A percentile compares a stretch with the other conserved stretches of the same genome.
These are phyloP conservation scores for Globisporangium radiosum DNA, from an alignment of 352 stramenopile genomes.

Conservation along the genomic window DNA sequence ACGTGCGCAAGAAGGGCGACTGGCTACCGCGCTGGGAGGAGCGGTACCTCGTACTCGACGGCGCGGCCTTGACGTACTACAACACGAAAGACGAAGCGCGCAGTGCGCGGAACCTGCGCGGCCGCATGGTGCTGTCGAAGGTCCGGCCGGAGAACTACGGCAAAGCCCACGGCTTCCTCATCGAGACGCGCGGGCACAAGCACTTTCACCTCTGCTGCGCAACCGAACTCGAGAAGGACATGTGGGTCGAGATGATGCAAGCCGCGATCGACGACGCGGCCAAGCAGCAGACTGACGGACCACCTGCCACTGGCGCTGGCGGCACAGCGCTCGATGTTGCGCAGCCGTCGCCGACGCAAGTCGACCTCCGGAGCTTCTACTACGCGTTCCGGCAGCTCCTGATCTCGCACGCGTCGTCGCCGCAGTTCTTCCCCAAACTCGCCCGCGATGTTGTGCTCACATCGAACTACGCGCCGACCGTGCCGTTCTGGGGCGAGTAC, in stretches of 20 bases:
- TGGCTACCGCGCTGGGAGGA: constrained; percentile 89
- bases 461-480: constrained; percentile 84
- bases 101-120: constrained; percentile 70
- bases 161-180: constrained; percentile 83
- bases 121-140: constrained; percentile 75
- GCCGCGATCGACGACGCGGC: constrained; percentile 75
- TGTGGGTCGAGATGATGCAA: constrained; percentile 91
- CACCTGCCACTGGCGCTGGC: constrained; percentile 14
- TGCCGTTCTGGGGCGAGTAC: constrained; percentile 87
- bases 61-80: constrained; percentile 80
- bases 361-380: constrained; percentile 84
- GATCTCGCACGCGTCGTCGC: constrained; percentile 83
- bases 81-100: constrained; percentile 84
- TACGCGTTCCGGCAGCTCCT: constrained; percentile 82
- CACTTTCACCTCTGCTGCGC: constrained; percentile 84
- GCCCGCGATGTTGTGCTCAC: constrained; percentile 78
- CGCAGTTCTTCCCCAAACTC: constrained; percentile 86
- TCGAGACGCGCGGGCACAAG: constrained; percentile 86
- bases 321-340: constrained; percentile 7
- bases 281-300: constrained; percentile 21
- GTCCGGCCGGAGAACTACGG: constrained; percentile 83
- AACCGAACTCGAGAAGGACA: constrained; percentile 85
- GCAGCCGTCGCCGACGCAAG: constrained; percentile 62
- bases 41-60: constrained; percentile 83
- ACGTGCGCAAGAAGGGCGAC: constrained; percentile 85